Conservation (phyloP, 1,284 basidiomycete genomes). For the Cystobasidium pallidum region DNA sequence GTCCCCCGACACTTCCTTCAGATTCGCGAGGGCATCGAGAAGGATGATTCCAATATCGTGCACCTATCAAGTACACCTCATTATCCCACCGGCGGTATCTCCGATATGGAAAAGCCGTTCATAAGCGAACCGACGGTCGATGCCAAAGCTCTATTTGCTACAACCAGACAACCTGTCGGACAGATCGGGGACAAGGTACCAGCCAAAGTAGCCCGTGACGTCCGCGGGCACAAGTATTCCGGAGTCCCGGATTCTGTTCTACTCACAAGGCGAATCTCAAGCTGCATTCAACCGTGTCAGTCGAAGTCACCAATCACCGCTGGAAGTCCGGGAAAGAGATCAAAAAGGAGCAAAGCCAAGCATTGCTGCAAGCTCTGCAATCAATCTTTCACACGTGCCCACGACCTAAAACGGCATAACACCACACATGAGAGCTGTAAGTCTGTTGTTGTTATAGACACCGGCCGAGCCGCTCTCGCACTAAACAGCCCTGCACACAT, state of each 20-base stretch:
- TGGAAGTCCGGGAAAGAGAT: not conserved
- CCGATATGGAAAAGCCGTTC: not conserved
- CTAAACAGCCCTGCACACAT: not conserved
- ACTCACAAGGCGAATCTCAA: not conserved
- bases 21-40: constrained; percentile 1
- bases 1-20: not conserved
- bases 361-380: constrained; percentile 26
- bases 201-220: not conserved
- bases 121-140: too few species aligned
- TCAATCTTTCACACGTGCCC: constrained; percentile 33
- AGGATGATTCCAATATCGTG: not conserved
- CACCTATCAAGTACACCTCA: not conserved
- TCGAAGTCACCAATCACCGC: not conserved
- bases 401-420: constrained; percentile 33
- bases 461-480: not conserved
- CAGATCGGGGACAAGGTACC: not conserved
- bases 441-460: not conserved
- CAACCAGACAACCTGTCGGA: not conserved
- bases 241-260: not conserved
- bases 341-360: constrained; percentile 12
- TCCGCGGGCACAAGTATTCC: not conserved
- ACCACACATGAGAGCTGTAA: constrained; percentile 28
- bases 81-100: not conserved
- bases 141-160: not conserved
- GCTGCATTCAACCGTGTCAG: constrained; percentile 5